Conservation (phyloP, 495 filamentous ascomycete genomes). For the Annulohypoxylon maeteangense region DNA sequence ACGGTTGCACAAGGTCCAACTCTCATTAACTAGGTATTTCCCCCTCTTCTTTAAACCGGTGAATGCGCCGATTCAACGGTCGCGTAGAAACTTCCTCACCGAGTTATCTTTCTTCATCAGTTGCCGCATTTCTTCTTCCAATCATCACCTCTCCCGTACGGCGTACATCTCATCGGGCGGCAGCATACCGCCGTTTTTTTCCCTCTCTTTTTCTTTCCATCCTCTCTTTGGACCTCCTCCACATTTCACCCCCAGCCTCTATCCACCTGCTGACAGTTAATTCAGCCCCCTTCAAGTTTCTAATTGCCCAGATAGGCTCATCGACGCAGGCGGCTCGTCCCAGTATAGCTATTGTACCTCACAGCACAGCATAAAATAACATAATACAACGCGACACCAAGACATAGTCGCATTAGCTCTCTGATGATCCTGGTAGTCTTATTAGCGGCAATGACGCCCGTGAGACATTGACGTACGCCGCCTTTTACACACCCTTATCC, state of each 20-base stretch:
- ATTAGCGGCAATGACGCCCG: slow-evolving; percentile 47
- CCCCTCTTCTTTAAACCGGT: slow-evolving; percentile 55
- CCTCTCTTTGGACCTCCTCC: slow-evolving; percentile 44
- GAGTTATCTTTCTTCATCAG: slow-evolving; percentile 45
- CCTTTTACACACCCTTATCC: slow-evolving; percentile 48
- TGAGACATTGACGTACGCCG: slow-evolving; percentile 51
- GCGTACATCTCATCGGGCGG: slow-evolving; percentile 45
- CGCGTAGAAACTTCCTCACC: slow-evolving; percentile 48
- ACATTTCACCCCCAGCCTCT: slow-evolving; percentile 33
- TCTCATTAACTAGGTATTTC: slow-evolving; percentile 38
- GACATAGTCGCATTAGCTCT: slow-evolving; percentile 42
- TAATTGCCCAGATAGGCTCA: slow-evolving; percentile 32
- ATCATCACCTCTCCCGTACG: slow-evolving; percentile 46
- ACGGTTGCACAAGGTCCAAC: slow-evolving; percentile 39
- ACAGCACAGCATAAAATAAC: slow-evolving; percentile 36
- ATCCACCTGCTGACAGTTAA: slow-evolving; percentile 49
- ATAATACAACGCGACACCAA: slow-evolving; percentile 43
- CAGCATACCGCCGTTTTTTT: slow-evolving; percentile 42
- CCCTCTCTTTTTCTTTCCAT: slow-evolving; percentile 32
- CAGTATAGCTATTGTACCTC: slow-evolving; percentile 25
- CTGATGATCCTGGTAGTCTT: slow-evolving; percentile 43
- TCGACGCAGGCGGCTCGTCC: slow-evolving; percentile 26
- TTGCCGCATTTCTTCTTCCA: slow-evolving; percentile 47
- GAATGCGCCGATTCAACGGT: slow-evolving; percentile 47
- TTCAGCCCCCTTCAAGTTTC: slow-evolving; percentile 48